A percentile compares a stretch with the other conserved stretches of the same genome.
These are phyloP conservation scores for Kitagawia praeruptora DNA, from an alignment of 129 eudicot genomes.

Conservation along the genomic window DNA sequence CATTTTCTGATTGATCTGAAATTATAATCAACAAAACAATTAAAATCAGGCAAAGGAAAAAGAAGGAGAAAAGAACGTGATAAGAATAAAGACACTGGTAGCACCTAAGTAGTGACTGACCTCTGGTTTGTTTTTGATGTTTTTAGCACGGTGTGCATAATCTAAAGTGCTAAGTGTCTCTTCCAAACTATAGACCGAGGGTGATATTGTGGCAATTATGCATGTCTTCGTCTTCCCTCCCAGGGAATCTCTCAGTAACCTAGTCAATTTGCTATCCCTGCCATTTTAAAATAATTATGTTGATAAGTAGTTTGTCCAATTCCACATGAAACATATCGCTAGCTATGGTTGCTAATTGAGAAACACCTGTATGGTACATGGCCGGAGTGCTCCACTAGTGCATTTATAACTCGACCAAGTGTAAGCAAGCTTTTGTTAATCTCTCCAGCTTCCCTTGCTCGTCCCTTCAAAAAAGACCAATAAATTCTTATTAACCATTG, in stretches of 20 bases:
- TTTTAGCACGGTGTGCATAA: slow-evolving; percentile 94
- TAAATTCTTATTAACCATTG: background rate
- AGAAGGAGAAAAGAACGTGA: background rate
- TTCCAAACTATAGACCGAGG: slow-evolving; percentile 81
- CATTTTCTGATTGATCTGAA: slow-evolving; percentile 92
- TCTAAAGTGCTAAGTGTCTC: slow-evolving; percentile 96
- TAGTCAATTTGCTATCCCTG: slow-evolving; percentile 94
- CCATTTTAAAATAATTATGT: slow-evolving; percentile 6
- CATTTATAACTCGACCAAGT: slow-evolving; percentile 91
- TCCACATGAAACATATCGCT: background rate
- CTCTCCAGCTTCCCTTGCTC: slow-evolving; percentile 99
- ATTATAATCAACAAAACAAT: background rate
- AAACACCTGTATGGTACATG: slow-evolving; percentile 89
- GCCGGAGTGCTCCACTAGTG: slow-evolving; percentile 95
- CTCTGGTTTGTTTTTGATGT: slow-evolving; percentile 98
- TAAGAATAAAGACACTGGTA: background rate
- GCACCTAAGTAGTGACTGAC: slow-evolving; percentile 34
- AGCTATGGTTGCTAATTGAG: slow-evolving; percentile 2
- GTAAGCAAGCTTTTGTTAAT: slow-evolving; percentile 96
- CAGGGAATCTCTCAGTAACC: slow-evolving; percentile 90
- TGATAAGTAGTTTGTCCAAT: background rate
- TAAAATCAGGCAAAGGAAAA: background rate
- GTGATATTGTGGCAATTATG: slow-evolving; percentile 92
- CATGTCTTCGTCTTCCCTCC: slow-evolving; percentile 99
- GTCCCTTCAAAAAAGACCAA: slow-evolving; percentile 46